Conservation (phyloP, 805 yeast genomes). For the Maudiozyma barnettii region DNA sequence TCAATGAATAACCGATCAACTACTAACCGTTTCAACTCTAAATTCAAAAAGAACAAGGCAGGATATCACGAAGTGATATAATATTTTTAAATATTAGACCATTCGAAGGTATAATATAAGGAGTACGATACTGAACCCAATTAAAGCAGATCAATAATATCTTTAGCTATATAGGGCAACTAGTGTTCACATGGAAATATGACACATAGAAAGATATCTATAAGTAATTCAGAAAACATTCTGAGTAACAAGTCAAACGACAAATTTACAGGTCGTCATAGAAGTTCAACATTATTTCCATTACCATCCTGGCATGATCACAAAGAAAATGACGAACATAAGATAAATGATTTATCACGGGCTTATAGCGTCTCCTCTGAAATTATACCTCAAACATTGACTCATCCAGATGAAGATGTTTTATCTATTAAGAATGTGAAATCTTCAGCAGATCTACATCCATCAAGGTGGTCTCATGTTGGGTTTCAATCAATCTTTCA, state of each 20-base stretch:
- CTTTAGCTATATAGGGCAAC: background rate
- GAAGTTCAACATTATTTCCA: conserved; percentile 8
- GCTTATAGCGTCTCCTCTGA: conserved; percentile 25
- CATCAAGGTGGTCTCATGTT: conserved; percentile 12
- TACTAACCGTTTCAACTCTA: no score
- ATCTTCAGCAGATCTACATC: conserved; percentile 7
- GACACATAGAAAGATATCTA: background rate
- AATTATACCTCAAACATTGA: conserved; percentile 24
- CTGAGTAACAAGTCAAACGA: background rate
- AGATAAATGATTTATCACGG: conserved; percentile 2
- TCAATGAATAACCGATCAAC: no score
- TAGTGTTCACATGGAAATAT: background rate
- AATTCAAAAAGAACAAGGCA: no score
- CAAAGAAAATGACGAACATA: background rate
- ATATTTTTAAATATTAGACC: no score
- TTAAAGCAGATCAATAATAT: background rate
- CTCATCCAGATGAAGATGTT: conserved; percentile 15
- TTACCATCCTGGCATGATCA: conserved; percentile 1
- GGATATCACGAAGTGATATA: no score
- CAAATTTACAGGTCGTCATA: conserved; percentile 1
- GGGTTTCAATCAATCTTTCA: conserved; percentile 15
- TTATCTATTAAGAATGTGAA: conserved; percentile 2
- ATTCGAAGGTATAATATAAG: no score
- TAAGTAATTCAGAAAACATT: background rate
- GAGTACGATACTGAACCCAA: no score